A percentile compares a stretch with the other conserved stretches of the same genome.
phyloP scores from a whole-genome alignment of 768 basidiomycete species.

The Tephrocybe sp. region DNA sequence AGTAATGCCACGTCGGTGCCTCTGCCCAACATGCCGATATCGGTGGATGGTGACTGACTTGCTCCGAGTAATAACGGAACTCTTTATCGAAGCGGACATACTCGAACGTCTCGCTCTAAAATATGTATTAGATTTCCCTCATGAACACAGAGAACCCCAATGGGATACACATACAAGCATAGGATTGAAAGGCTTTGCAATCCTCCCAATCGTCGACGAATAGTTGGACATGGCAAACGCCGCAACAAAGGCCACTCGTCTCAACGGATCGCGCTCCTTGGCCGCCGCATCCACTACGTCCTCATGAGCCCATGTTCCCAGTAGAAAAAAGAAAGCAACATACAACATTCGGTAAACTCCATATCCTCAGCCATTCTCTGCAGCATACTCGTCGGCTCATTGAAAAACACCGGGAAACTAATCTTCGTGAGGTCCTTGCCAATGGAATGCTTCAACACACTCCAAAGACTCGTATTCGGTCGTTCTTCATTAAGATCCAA shows the following conservation, averaged over 20 bases:
- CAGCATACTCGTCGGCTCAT: constrained; percentile 94
- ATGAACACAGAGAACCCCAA: background rate
- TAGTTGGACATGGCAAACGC: constrained; percentile 99
- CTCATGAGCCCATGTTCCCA: constrained; percentile 2
- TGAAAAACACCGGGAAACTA: constrained; percentile 91
- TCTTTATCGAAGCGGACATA: constrained; percentile 84
- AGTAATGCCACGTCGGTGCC: constrained; percentile 86
- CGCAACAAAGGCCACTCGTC: constrained; percentile 87
- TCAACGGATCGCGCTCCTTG: constrained; percentile 69
- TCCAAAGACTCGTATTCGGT: constrained; percentile 90
- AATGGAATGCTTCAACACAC: constrained; percentile 91
- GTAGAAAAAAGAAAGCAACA: constrained; percentile 28
- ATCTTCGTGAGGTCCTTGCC: constrained; percentile 98
- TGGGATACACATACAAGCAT: constrained; percentile 73
- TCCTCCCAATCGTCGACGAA: constrained; percentile 91
- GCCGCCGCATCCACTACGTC: constrained; percentile 78
- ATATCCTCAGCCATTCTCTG: constrained; percentile 98
- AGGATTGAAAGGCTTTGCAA: constrained; percentile 97
- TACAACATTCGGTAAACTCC: constrained; percentile 92
- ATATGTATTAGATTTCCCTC: background rate
- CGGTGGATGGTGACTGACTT: constrained; percentile 97
- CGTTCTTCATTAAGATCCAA: constrained; percentile 75
- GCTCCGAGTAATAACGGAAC: constrained; percentile 93
- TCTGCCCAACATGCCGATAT: constrained; percentile 97
- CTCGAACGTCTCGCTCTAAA: constrained; percentile 89